Evolutionary conservation across 1,139 yeast genomes (phyloP), one percentile per base, ranked within the genome.

Genomic region (Suhomyces maxii): DNA sequence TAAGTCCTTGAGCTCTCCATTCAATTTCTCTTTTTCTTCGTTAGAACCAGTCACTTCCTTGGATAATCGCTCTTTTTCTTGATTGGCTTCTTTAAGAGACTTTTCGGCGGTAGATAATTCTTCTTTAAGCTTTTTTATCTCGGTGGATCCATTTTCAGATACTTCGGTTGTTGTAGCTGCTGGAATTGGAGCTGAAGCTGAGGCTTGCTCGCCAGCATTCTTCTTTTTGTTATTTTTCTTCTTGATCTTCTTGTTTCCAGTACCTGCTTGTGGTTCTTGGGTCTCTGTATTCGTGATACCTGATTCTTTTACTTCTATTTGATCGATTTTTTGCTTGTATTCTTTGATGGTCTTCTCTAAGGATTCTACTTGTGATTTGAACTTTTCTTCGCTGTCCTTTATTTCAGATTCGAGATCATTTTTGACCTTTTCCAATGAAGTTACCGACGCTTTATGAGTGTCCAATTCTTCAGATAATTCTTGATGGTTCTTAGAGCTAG

Each of bases 141-240:
- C 26, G 3, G 23, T 14, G 4, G 10, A 11, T 12, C 36, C 36
- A 11, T 6, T 18, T 18, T 18, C 23, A 18, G 23, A 18, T 18
- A 18, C 23, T 6, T 18, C 23, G 11, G 33, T 1, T 28, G 41
- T 41, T 7, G n/a, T 28, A 33, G 34, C 18, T 10, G 12, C 25
- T 9, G 14, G 39, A 10, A 26, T 31, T 23, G 33, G 25, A n/a
- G 30, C 28, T 30, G 31, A 11, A 33, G 30, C 32, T 12, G 33
- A 11, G 13, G 35, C 40, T 26, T 43, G 37, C 30, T 42, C 32
- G 7, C 36, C 36, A 7, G 31, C 12, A 9, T 32, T 36, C 14
- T 43, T 37, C 8, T 36, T 48, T 26, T 41, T 44, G 32, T 45
- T 45, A 36, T 45, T 48, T 3, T 40, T 48, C 39, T 39, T 42